Evolutionary conservation across 257 asterid genomes (phyloP), one percentile per base, ranked within the genome.

Genomic region (Nicotiana noctiflora): DNA sequence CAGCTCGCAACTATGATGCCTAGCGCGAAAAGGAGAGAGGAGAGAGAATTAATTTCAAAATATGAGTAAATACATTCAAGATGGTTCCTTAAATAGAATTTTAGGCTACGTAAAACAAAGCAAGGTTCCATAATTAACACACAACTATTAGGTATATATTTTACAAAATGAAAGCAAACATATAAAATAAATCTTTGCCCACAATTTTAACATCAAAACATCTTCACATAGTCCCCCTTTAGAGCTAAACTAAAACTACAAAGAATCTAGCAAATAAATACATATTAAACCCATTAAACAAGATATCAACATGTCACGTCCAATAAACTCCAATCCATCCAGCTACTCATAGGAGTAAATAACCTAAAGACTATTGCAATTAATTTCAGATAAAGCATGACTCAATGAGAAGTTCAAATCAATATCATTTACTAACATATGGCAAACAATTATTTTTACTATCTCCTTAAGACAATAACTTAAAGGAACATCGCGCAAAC

Each of bases 401-500:
- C 23, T 23, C 25, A 21, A 13, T 72, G 37, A 46, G 77, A 72
- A 72, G 59, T 46, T 44, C 37, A 72, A 72, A 44, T 21, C 77
- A 46, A 46, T 46, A 46, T 44, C 60, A 72, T 72, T 72, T 46
- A 46, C 77, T 21, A 21, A 32, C 59, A 70, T 31, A 70, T 70
- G 59, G 37, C 59, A 72, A 23, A 40, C 59, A 72, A 72, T 23
- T 46, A 72, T 72, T 46, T 21, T 21, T 72, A 14, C 6, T 46
- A 49, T 23, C 60, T 49, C 55, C 76, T 34, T 49, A 76, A 49
- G 52, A 12, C 57, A 79, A 57, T 17, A 79, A 59, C 57, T 37
- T 76, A 18, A 80, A 68, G 79, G 44, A 63, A 60, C 68, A 83
- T 68, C 67, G 63, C 80, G 55, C 83, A 34, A 23, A 93, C 97